These are phyloP conservation scores for Arthrocladium fulminans DNA, from an alignment of 2,329 filamentous ascomycete genomes.

Conservation along the genomic window DNA sequence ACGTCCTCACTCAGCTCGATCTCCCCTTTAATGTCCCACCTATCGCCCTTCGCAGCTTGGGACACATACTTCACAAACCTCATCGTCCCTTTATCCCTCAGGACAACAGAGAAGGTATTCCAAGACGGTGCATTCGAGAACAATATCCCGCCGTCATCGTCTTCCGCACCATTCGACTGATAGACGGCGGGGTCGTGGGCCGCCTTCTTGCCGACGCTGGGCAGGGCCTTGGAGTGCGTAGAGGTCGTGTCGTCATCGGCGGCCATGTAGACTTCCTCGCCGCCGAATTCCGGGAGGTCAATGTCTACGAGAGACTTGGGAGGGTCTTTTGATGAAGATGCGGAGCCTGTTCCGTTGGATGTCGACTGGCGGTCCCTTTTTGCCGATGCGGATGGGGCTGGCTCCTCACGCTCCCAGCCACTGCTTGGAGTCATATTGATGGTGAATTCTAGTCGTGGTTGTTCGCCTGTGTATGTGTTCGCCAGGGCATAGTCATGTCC, in stretches of 20 bases:
- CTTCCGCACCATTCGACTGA: slow-evolving; percentile 49
- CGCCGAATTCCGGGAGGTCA: slow-evolving; percentile 29
- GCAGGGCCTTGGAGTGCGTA: slow-evolving; percentile 22
- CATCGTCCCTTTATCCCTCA: slow-evolving; percentile 76
- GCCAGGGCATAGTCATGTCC: slow-evolving; percentile 90
- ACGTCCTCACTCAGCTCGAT: slow-evolving; percentile 41
- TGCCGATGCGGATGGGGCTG: slow-evolving; percentile 32
- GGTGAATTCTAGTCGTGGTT: slow-evolving; percentile 76
- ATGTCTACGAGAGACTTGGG: slow-evolving; percentile 28
- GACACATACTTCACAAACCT: slow-evolving; percentile 97
- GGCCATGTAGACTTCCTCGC: slow-evolving; percentile 76
- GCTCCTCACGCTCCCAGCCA: slow-evolving; percentile 65
- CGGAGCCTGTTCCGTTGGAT: slow-evolving; percentile 13
- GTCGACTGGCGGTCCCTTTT: slow-evolving; percentile 24
- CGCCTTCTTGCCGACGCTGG: slow-evolving; percentile 27
- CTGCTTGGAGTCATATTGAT: slow-evolving; percentile 74
- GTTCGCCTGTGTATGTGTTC: slow-evolving; percentile 62
- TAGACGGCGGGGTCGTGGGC: slow-evolving; percentile 72
- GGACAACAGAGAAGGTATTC: slow-evolving; percentile 86
- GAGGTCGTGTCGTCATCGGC: slow-evolving; percentile 56
- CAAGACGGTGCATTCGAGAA: slow-evolving; percentile 64
- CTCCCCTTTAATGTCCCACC: slow-evolving; percentile 80
- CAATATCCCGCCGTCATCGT: slow-evolving; percentile 67
- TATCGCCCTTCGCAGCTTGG: slow-evolving; percentile 68
- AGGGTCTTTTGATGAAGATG: slow-evolving; percentile 13